phyloP scores from a whole-genome alignment of 768 basidiomycete species.

The Aureoboletus auriporus region DNA sequence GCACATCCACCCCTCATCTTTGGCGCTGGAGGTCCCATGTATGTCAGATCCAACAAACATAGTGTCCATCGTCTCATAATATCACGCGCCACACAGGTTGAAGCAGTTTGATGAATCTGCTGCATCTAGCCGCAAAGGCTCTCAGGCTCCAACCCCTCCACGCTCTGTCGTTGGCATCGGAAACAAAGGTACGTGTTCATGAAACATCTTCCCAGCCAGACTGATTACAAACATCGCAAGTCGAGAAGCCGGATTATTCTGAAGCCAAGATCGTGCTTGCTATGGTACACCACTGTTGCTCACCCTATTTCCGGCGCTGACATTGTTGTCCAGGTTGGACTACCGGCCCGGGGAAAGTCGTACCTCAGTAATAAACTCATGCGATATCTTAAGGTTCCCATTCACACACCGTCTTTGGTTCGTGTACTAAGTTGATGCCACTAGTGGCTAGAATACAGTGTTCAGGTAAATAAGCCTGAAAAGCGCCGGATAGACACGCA shows the following conservation, averaged over 20 bases:
- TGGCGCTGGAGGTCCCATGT: constrained; percentile 78
- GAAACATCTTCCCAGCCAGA: background rate
- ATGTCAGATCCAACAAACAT: constrained; percentile 17
- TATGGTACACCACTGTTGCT: constrained; percentile 55
- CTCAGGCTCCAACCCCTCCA: constrained; percentile 75
- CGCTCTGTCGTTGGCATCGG: constrained; percentile 86
- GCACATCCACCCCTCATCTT: constrained; percentile 52
- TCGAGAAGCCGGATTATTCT: constrained; percentile 96
- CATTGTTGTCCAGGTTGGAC: constrained; percentile 62
- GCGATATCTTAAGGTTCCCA: constrained; percentile 84
- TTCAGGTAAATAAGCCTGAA: constrained; percentile 54
- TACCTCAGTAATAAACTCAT: constrained; percentile 97
- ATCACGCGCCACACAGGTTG: constrained; percentile 42
- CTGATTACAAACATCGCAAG: constrained; percentile 33
- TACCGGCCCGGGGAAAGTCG: constrained; percentile 98
- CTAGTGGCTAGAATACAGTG: constrained; percentile 99
- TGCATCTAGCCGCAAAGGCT: constrained; percentile 63
- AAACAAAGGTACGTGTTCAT: constrained; percentile 59
- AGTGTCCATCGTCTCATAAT: background rate
- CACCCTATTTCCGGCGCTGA: background rate
- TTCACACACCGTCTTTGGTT: constrained; percentile 1
- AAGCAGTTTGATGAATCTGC: constrained; percentile 78
- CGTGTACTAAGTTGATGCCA: constrained; percentile 6
- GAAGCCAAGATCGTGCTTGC: constrained; percentile 98
- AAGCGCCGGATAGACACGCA: background rate